These are phyloP conservation scores for Thoreauomyces humboldtii DNA, from an alignment of 192 early-diverging fungal species.

Conservation along the genomic window DNA sequence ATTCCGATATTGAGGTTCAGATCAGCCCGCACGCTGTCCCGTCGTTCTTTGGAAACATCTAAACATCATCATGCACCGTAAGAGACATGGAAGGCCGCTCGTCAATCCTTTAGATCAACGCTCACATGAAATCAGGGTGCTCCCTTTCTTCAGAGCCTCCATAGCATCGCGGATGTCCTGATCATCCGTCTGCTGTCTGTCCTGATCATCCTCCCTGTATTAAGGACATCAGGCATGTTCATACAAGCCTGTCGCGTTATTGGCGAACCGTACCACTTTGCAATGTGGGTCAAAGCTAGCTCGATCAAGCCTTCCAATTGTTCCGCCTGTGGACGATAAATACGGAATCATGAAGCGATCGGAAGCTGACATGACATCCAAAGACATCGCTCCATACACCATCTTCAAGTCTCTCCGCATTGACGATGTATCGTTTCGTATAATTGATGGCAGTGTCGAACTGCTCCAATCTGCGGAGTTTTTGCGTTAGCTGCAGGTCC, in stretches of 20 bases:
- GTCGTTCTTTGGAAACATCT: constrained; percentile 1
- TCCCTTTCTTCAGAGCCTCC: background rate
- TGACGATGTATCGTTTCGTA: constrained; percentile 4
- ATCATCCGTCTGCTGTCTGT: background rate
- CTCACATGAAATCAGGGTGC: background rate
- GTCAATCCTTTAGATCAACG: no score
- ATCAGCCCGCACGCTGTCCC: constrained; percentile 3
- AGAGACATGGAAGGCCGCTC: no score
- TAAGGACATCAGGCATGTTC: no score
- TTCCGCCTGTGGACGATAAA: constrained; percentile 6
- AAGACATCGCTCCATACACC: background rate
- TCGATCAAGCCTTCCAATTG: constrained; percentile 8
- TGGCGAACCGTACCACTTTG: no score
- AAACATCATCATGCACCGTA: no score
- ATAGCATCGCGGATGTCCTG: background rate
- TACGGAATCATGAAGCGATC: no score
- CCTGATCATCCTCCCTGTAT: no score
- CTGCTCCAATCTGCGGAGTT: constrained; percentile 11
- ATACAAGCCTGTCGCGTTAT: no score
- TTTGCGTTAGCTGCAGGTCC: no score
- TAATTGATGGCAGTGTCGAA: constrained; percentile 15
- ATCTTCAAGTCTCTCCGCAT: constrained; percentile 17
- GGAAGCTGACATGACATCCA: no score
- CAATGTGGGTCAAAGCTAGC: constrained; percentile 16
- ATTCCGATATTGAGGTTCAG: constrained; percentile 30